phyloP scores from a whole-genome alignment of 768 basidiomycete species.

The Rhizopogon rudus region DNA sequence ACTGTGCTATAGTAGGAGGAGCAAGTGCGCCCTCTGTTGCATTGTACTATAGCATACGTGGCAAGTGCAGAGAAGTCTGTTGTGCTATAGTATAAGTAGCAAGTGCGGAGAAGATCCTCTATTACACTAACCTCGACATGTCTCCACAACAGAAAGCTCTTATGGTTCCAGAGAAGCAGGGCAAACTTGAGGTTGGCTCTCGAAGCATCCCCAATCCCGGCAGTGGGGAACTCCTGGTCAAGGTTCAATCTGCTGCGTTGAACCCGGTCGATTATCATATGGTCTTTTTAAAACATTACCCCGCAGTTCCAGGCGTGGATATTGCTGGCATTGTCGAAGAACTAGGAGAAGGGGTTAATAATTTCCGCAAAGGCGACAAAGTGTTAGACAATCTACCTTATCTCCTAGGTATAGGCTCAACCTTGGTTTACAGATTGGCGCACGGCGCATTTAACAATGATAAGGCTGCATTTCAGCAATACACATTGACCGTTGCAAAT shows the following conservation, averaged over 20 bases:
- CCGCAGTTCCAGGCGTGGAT: constrained; percentile 30
- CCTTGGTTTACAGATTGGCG: constrained; percentile 23
- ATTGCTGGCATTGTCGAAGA: constrained; percentile 35
- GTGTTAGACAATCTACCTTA: constrained; percentile 23
- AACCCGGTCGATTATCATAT: constrained; percentile 44
- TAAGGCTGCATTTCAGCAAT: constrained; percentile 35
- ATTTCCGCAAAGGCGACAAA: constrained; percentile 34
- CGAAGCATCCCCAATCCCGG: constrained; percentile 28
- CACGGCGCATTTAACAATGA: constrained; percentile 26
- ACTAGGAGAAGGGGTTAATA: constrained; percentile 32
- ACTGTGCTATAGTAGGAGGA: too few relatives aligned
- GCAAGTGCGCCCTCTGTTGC: too few relatives aligned
- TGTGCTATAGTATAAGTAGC: too few relatives aligned
- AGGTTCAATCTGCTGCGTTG: constrained; percentile 32
- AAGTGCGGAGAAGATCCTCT: too few relatives aligned
- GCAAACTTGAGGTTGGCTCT: constrained; percentile 24
- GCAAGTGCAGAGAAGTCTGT: too few relatives aligned
- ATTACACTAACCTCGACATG: constrained; percentile 8
- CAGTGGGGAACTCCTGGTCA: constrained; percentile 36
- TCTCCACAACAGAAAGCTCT: constrained; percentile 24
- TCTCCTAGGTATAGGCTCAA: constrained; percentile 12
- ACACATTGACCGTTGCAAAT: constrained; percentile 26
- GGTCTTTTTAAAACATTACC: constrained; percentile 28
- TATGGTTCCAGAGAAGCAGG: constrained; percentile 19
- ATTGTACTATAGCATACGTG: too few relatives aligned